These are phyloP conservation scores for Phaeosphaeria sp. DNA, from an alignment of 2,329 filamentous ascomycete species.

Conservation along the genomic window DNA sequence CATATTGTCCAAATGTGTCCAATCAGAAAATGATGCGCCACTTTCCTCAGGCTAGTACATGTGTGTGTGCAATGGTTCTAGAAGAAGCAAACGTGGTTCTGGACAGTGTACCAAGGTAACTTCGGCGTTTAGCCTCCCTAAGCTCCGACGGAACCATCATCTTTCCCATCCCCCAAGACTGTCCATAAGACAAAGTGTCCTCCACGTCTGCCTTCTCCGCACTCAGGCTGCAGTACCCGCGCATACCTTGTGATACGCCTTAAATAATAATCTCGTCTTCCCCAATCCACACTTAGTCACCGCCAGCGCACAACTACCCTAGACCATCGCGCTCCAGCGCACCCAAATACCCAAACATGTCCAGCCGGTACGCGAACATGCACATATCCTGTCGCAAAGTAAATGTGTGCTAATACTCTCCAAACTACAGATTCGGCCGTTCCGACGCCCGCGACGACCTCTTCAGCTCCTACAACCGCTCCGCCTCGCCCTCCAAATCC, in stretches of 20 bases:
- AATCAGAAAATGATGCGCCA: not conserved
- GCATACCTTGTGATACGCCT: not conserved
- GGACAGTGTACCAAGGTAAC: not conserved
- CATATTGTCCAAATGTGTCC: not conserved
- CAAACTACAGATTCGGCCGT: constrained; percentile 32
- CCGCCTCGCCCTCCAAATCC: constrained; percentile 46
- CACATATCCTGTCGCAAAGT: not conserved
- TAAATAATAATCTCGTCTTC: not conserved
- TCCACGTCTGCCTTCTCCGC: constrained; percentile 21
- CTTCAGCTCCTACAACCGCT: constrained; percentile 50
- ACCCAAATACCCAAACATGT: constrained; percentile 20
- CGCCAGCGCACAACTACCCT: constrained; percentile 2
- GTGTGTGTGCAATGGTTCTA: constrained; percentile 1
- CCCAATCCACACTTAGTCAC: not conserved
- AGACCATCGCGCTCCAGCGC: not conserved
- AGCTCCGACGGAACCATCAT: constrained; percentile 15
- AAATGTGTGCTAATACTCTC: not conserved
- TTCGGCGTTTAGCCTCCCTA: constrained; percentile 19
- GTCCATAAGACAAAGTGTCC: constrained; percentile 24
- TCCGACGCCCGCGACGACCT: constrained; percentile 45
- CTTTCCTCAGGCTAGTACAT: not conserved
- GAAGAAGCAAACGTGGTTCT: constrained; percentile 1
- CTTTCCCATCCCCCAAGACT: constrained; percentile 13
- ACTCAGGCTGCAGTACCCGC: constrained; percentile 6
- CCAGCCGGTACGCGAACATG: constrained; percentile 23